Evolutionary conservation across 1,284 basidiomycete species (phyloP).

Genomic region (Ustanciosporium gigantosporum): DNA sequence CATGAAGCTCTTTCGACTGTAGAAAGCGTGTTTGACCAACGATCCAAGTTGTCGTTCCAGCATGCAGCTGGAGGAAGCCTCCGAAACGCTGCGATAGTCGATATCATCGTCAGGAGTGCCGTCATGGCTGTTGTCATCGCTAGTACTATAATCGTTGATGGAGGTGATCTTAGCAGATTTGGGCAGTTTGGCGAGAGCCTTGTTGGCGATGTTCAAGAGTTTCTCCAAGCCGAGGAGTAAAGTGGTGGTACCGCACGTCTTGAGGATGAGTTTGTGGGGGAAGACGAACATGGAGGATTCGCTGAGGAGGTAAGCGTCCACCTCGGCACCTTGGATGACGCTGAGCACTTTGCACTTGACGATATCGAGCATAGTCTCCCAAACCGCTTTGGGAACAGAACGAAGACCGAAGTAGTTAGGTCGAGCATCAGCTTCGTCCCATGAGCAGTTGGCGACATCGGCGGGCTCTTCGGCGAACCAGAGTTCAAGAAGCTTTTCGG

Average conservation of each 20-base stretch:
- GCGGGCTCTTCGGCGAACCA: conserved; percentile 79
- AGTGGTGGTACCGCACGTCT: conserved; percentile 98
- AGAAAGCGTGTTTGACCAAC: conserved; percentile 68
- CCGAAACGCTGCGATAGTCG: too few relatives aligned
- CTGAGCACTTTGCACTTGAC: conserved; percentile 97
- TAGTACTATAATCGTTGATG: conserved; percentile 3
- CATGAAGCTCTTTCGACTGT: conserved; percentile 98
- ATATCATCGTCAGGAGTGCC: conserved; percentile 7
- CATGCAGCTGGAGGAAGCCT: conserved; percentile 25
- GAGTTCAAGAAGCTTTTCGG: conserved; percentile 96
- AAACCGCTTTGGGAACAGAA: conserved; percentile 74
- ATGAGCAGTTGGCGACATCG: conserved; percentile 41
- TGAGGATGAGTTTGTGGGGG: conserved; percentile 93
- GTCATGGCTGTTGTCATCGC: conserved; percentile 2
- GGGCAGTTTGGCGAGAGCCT: conserved; percentile 65
- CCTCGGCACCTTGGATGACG: conserved; percentile 80
- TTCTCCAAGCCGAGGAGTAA: conserved; percentile 77
- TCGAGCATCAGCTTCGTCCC: conserved; percentile 29
- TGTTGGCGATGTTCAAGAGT: conserved; percentile 73
- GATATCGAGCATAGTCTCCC: conserved; percentile 97
- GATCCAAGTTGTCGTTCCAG: conserved; percentile 43
- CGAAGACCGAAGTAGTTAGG: conserved; percentile 69
- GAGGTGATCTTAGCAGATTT: conserved; percentile 18
- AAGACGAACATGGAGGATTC: conserved; percentile 97
- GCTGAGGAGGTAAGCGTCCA: conserved; percentile 94